Base-by-base conservation (phyloP, 306 rosid species). In the Rubus idaeus region DNA sequence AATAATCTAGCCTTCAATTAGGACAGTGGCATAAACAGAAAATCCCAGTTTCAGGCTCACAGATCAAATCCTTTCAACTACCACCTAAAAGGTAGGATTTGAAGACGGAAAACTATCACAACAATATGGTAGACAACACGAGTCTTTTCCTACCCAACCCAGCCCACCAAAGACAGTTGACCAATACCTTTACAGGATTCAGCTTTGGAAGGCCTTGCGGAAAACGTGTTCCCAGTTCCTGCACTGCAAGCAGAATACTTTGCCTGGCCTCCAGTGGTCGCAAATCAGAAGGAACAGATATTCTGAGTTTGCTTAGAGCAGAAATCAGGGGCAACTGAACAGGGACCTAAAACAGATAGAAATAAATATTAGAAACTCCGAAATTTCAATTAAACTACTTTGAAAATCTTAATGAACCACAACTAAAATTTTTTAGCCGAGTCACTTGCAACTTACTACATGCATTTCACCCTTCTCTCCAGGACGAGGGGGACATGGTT, bases 381-480 rank as follows among this genome's bases (percentile, higher is more conserved):
- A 45, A 55, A 21, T 41, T 53, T 23, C 61, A 50, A 76, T 73
- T 72, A 77, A 73, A 23, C 62, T 40, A 80, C 21, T 47, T 51
- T 9, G 44, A 41, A 44, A 26, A 17, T 70, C 70, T 73, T 12
- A 47, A 39, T 47, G 65, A 77, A 65, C 64, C n/a, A 53, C 8
- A 55, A 55, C 68, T 50, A 21, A 67, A 35, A 60, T 62, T 56
- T 42, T 39, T 12, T 5, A 40, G 74, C 58, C 10, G 18, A 51
- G 63, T 16, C 55, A 51, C 23, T 70, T 65, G 74, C 62, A 37
- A 84, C 95, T 87, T 77, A 95, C 99, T 94, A 95, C 99, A 73
- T 95, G 97, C 99, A 95, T 95, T 92, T 95, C 99, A 58, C 99
- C 99, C 85, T 89, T 92, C 75, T 92, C 97, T 75, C 99, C 99